These are phyloP conservation scores for Chlamydomonas schloesseri DNA, from an alignment of 139 green algal species.

Conservation along the genomic window DNA sequence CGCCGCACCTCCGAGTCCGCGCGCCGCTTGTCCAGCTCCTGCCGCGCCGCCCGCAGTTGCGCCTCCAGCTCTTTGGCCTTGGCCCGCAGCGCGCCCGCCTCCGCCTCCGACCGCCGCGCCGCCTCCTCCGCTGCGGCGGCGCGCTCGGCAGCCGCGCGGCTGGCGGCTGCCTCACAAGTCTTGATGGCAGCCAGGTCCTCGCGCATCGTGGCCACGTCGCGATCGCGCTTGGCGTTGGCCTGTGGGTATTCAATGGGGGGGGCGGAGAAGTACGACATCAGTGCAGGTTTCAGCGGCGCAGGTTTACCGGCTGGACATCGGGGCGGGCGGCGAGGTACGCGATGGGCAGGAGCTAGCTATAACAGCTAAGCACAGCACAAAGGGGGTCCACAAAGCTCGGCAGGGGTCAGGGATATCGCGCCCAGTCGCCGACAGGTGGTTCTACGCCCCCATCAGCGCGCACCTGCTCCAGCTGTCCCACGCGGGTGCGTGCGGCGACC, in stretches of 20 bases:
- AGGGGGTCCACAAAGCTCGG: no score
- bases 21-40: constrained; percentile 27
- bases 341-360: no score
- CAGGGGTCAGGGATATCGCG: no score
- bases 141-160: background rate
- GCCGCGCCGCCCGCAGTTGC: background rate
- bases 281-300: no score
- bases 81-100: constrained; percentile 23
- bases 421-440: no score
- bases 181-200: constrained; percentile 23
- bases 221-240: constrained; percentile 27
- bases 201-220: constrained; percentile 28
- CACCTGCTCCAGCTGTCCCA: constrained; percentile 51
- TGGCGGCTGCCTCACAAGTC: background rate
- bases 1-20: background rate
- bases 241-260: no score
- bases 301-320: no score
- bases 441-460: no score
- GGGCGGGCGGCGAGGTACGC: no score
- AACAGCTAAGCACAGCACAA: no score
- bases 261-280: no score
- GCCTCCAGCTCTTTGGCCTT: constrained; percentile 24
- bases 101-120: constrained; percentile 20
- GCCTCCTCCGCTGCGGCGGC: constrained; percentile 2
- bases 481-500: background rate